Conservation (phyloP, 306 rosid species). For the Casuarina equisetifolia region DNA sequence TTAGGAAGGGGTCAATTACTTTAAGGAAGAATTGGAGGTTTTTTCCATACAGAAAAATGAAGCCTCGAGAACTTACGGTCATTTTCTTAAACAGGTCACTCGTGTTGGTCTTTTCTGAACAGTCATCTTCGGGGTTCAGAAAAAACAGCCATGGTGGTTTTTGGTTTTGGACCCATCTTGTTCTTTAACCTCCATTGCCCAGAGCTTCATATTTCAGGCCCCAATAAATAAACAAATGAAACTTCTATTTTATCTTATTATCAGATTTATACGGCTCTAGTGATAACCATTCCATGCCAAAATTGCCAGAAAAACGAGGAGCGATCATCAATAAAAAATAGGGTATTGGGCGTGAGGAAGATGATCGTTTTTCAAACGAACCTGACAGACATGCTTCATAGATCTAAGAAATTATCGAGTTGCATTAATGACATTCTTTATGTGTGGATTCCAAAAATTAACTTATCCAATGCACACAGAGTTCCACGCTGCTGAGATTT, state of each 20-base stretch:
- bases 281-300: conserved; percentile 42
- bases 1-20: background rate
- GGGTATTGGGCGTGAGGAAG: conserved; percentile 26
- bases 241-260: conserved; percentile 77
- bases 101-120: background rate
- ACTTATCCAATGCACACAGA: conserved; percentile 31
- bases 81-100: background rate
- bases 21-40: background rate
- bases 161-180: conserved; percentile 47
- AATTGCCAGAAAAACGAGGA: conserved; percentile 23
- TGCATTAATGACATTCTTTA: conserved; percentile 33
- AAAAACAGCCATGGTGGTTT: conserved; percentile 45
- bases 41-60: background rate
- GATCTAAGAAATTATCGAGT: conserved; percentile 38
- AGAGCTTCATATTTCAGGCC: conserved; percentile 32
- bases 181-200: conserved; percentile 26
- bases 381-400: conserved; percentile 75
- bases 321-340: conserved; percentile 17
- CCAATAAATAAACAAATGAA: conserved; percentile 69
- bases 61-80: background rate
- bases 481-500: conserved; percentile 44
- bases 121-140: conserved; percentile 15
- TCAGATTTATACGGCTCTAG: conserved; percentile 42
- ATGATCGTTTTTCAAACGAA: conserved; percentile 38
- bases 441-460: conserved; percentile 41